These are phyloP conservation scores for Aspergillus nanangensis DNA, from an alignment of 495 filamentous ascomycete species.

Conservation along the genomic window DNA sequence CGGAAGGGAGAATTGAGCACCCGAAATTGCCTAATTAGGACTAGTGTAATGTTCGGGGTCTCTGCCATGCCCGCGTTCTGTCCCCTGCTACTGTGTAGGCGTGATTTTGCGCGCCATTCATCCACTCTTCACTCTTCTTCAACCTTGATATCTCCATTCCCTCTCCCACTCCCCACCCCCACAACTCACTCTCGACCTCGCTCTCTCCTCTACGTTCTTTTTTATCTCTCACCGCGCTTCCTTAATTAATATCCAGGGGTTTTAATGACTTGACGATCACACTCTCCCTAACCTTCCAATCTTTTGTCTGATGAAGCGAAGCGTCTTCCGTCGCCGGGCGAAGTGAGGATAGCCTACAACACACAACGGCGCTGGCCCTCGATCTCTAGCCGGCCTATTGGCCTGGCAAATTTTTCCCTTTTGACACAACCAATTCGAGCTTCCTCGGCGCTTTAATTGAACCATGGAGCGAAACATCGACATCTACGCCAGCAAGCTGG, in stretches of 20 bases:
- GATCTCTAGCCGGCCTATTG: slow-evolving; percentile 34
- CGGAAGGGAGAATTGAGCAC: slow-evolving; percentile 26
- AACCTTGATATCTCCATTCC: slow-evolving; percentile 53
- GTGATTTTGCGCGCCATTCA: slow-evolving; percentile 35
- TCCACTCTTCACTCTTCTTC: slow-evolving; percentile 57
- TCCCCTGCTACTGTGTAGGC: slow-evolving; percentile 28
- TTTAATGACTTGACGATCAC: slow-evolving; percentile 37
- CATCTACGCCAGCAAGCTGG: slow-evolving; percentile 55
- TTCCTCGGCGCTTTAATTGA: slow-evolving; percentile 18
- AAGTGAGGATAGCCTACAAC: slow-evolving; percentile 28
- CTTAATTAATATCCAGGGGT: slow-evolving; percentile 55
- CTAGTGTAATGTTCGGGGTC: slow-evolving; percentile 43
- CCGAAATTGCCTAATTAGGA: slow-evolving; percentile 29
- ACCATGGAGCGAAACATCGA: slow-evolving; percentile 54
- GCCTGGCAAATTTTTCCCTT: slow-evolving; percentile 33
- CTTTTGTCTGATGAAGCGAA: slow-evolving; percentile 28
- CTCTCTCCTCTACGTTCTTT: slow-evolving; percentile 46
- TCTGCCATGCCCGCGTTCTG: slow-evolving; percentile 36
- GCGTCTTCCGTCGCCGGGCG: slow-evolving; percentile 50
- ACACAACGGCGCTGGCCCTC: slow-evolving; percentile 26
- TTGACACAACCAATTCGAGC: slow-evolving; percentile 5
- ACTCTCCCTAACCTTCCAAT: slow-evolving; percentile 10
- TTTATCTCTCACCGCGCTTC: slow-evolving; percentile 44
- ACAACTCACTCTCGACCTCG: slow-evolving; percentile 29
- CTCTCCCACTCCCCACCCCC: slow-evolving; percentile 31